Percentiles rank a stretch among this genome's conserved stretches.
Conservation (phyloP, 768 basidiomycete genomes). For the Glaciozyma antarctica region DNA sequence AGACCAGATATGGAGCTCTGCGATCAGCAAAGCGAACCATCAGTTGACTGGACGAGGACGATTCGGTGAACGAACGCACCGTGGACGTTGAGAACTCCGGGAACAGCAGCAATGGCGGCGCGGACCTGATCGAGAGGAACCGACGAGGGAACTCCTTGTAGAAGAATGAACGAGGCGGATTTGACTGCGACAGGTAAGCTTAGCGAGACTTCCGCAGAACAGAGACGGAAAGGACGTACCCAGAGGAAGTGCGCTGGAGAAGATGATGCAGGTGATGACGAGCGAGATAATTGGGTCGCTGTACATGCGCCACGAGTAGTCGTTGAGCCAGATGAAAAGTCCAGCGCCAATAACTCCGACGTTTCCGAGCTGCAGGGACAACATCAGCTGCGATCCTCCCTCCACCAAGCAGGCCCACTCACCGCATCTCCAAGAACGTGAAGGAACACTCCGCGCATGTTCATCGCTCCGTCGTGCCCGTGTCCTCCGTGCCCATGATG, state of each 20-base stretch:
- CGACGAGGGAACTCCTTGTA: slow-evolving; percentile 85
- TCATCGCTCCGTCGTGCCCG: slow-evolving; percentile 63
- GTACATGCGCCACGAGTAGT: slow-evolving; percentile 77
- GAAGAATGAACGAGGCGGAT: slow-evolving; percentile 84
- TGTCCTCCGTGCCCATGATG: slow-evolving; percentile 35
- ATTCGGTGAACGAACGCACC: slow-evolving; percentile 28
- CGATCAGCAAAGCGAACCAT: neutral
- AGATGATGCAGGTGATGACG: slow-evolving; percentile 90
- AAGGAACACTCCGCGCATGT: slow-evolving; percentile 89
- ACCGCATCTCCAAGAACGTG: slow-evolving; percentile 90
- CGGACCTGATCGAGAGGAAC: slow-evolving; percentile 84
- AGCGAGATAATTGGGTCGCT: slow-evolving; percentile 89
- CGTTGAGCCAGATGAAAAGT: slow-evolving; percentile 81
- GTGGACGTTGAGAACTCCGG: slow-evolving; percentile 80
- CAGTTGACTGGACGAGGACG: neutral
- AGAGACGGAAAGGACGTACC: slow-evolving; percentile 31
- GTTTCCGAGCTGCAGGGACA: slow-evolving; percentile 59
- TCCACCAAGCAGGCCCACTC: slow-evolving; percentile 22
- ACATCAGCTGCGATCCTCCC: neutral
- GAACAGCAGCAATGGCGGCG: slow-evolving; percentile 64
- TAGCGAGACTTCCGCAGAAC: neutral
- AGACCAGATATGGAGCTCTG: slow-evolving; percentile 92
- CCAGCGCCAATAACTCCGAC: slow-evolving; percentile 95
- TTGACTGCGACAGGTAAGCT: slow-evolving; percentile 41
- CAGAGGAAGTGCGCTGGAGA: slow-evolving; percentile 85